phyloP scores from a whole-genome alignment of 192 early-diverging fungal species.

The Kappamyces sp. region DNA sequence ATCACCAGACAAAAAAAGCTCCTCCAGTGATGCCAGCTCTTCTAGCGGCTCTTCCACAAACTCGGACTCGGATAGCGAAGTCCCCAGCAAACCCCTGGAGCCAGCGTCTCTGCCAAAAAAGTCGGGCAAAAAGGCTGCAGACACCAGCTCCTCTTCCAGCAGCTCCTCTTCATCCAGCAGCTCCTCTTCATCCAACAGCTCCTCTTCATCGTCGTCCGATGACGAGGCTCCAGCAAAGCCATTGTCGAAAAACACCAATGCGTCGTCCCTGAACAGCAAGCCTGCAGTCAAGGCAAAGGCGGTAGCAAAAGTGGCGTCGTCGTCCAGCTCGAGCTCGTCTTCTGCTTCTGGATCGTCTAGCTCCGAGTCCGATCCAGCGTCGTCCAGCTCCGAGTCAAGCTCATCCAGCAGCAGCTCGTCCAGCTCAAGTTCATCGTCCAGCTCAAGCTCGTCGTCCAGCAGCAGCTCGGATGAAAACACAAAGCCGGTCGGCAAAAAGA shows the following conservation, averaged over 20 bases:
- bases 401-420: background rate
- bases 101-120: too few species aligned
- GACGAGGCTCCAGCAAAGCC: too few species aligned
- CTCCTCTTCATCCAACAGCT: background rate
- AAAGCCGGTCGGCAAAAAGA: too few species aligned
- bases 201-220: background rate
- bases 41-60: too few species aligned
- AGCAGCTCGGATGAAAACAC: too few species aligned
- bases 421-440: background rate
- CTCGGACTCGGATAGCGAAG: too few species aligned
- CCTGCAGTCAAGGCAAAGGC: background rate
- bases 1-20: too few species aligned
- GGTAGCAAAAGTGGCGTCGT: background rate
- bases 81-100: too few species aligned
- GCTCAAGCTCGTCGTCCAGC: background rate
- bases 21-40: too few species aligned
- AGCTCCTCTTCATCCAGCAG: background rate
- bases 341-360: background rate
- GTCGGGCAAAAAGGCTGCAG: too few species aligned
- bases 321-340: background rate
- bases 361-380: background rate
- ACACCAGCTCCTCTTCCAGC: too few species aligned
- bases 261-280: background rate
- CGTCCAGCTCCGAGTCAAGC: background rate
- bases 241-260: background rate